phyloP scores from a whole-genome alignment of 176 grass and related monocot species.

The Metroxylon sagu region DNA sequence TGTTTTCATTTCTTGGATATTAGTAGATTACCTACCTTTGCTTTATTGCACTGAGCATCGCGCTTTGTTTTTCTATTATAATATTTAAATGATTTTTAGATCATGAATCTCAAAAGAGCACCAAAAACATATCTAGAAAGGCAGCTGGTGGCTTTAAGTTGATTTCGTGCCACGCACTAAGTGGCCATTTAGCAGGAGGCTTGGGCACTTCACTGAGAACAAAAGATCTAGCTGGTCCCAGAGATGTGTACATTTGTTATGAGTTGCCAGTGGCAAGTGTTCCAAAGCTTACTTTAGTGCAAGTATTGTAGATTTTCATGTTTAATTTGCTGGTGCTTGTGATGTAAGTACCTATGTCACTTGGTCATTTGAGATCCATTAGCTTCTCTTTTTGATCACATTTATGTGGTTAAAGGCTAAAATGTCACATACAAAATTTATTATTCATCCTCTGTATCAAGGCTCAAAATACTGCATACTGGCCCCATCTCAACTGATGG shows the following conservation, averaged over 20 bases:
- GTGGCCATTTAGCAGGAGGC: conserved; percentile 27
- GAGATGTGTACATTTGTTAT: conserved; percentile 44
- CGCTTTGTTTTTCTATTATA: too few relatives aligned
- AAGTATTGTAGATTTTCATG: conserved; percentile 26
- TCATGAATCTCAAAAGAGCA: conserved; percentile 22
- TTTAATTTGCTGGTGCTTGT: not conserved
- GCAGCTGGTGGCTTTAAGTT: conserved; percentile 56
- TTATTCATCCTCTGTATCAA: too few relatives aligned
- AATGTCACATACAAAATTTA: too few relatives aligned
- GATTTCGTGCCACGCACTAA: conserved; percentile 43
- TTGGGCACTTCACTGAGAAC: conserved; percentile 16
- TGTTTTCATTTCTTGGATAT: too few relatives aligned
- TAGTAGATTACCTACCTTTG: too few relatives aligned
- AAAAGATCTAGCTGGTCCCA: conserved; percentile 20
- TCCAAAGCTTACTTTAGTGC: conserved; percentile 53
- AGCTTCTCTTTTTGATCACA: too few relatives aligned
- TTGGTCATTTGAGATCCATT: too few relatives aligned
- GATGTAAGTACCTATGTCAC: too few relatives aligned
- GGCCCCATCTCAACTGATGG: too few relatives aligned
- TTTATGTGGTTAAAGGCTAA: too few relatives aligned
- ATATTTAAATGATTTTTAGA: conserved; percentile 5
- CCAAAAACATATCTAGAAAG: conserved; percentile 63
- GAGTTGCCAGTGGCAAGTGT: conserved; percentile 37
- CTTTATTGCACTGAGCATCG: too few relatives aligned
- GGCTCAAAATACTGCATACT: too few relatives aligned